Evolutionary conservation across 768 basidiomycete genomes (phyloP), one percentile per base, ranked within the genome.

Genomic region (Mycena venus): DNA sequence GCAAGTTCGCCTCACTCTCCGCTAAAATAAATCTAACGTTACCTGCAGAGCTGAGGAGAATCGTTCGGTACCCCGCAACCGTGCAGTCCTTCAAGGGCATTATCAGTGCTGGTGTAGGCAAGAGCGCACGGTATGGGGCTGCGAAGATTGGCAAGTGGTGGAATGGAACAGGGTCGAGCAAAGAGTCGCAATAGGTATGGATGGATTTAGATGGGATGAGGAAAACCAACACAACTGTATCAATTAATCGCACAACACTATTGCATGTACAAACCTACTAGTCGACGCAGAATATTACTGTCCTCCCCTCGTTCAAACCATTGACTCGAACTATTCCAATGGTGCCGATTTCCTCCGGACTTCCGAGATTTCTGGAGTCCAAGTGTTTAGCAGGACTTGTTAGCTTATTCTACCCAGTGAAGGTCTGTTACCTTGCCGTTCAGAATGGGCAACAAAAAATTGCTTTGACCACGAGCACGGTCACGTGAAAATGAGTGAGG

Each of bases 81-180:
- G 86, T 95, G 11, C 97, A 99, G 85, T 88, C 93, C 6, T 76
- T 95, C 71, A 99, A 98, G 84, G 96, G 97, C 31, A 80, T 99
- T 59, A 89, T 94, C 23, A 96, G 93, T 70, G 94, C 95, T 11
- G 97, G 97, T 5, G 75, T 94, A 12, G 86, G 88, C 59, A 97
- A 96, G 88, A 95, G 95, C 80, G 69, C 92, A 7, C 90, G 90
- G 51, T 99, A 99, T 78, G 85, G 90, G 55, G 76, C 88, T 29
- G 91, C 92, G 56, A 99, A 99, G 85, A 85, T 97, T 23, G 83
- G 89, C 42, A 99, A 99, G 84, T 98, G 96, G 94, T 94, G 94
- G 91, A 78, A 77, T 56, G 86, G 88, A 29, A 81, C 84, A 19
- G 40, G 42, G n/a, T 31, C 49, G 15, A 51, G 51, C 6, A 60